Evolutionary conservation across 805 yeast genomes (phyloP).

Genomic region (Dipodascus geniculatus): DNA sequence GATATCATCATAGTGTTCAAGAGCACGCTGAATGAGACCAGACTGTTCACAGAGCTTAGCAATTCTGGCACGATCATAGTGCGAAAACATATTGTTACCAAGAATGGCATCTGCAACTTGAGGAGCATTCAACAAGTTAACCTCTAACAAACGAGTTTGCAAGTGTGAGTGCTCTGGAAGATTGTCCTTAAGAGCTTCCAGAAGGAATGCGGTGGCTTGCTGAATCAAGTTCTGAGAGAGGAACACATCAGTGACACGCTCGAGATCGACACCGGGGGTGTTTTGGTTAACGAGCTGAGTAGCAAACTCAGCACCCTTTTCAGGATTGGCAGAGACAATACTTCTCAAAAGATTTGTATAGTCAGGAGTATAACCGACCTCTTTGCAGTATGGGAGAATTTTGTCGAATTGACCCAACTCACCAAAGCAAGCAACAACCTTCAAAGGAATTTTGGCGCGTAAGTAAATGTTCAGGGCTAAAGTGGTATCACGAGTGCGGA

Average conservation of each 20-base stretch:
- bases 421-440: constrained; percentile 85
- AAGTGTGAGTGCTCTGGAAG: constrained; percentile 90
- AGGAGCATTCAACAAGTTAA: constrained; percentile 89
- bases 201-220: constrained; percentile 94
- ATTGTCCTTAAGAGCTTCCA: constrained; percentile 91
- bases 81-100: constrained; percentile 91
- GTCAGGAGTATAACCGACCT: constrained; percentile 81
- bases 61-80: constrained; percentile 86
- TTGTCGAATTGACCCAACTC: constrained; percentile 95
- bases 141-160: constrained; percentile 89
- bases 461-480: constrained; percentile 86
- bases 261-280: constrained; percentile 56
- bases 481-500: constrained; percentile 75
- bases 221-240: constrained; percentile 88
- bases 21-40: constrained; percentile 90
- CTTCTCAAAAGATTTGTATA: constrained; percentile 82
- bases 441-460: constrained; percentile 69
- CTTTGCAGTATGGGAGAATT: constrained; percentile 86
- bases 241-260: constrained; percentile 84
- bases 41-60: constrained; percentile 91
- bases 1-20: constrained; percentile 89
- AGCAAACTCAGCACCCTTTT: constrained; percentile 95
- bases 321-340: constrained; percentile 88
- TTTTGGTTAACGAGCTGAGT: constrained; percentile 64
- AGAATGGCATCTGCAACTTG: constrained; percentile 98